Evolutionary conservation across 768 basidiomycete genomes (phyloP).

Genomic region (Rhodotorula toruloides): DNA sequence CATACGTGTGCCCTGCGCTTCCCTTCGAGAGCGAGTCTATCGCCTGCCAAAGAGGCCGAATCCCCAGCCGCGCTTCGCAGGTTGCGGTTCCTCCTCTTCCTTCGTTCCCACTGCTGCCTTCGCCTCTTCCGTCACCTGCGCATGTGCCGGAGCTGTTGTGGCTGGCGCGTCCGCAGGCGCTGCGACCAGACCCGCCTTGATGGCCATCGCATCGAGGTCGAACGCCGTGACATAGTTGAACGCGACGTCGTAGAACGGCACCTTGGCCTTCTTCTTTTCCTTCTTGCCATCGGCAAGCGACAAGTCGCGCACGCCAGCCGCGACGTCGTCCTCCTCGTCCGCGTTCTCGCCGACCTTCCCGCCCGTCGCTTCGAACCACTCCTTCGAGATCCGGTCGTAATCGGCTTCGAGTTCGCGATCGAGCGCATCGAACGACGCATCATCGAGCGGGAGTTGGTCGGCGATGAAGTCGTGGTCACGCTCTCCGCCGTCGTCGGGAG

Average conservation of each 20-base stretch:
- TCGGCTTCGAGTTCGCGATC: conserved; percentile 54
- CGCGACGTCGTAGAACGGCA: conserved; percentile 92
- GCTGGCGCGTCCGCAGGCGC: not conserved
- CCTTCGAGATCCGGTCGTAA: conserved; percentile 58
- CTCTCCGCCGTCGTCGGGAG: not conserved
- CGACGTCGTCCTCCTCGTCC: conserved; percentile 4
- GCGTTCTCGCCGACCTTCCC: not conserved
- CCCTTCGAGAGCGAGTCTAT: not conserved
- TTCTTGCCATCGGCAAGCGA: conserved; percentile 50
- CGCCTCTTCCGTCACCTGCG: not conserved
- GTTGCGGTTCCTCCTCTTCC: conserved; percentile 5
- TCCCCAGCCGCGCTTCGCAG: conserved; percentile 23
- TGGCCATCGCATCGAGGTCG: conserved; percentile 35
- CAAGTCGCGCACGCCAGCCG: not conserved
- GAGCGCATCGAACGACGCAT: conserved; percentile 53
- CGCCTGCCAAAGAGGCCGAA: conserved; percentile 19
- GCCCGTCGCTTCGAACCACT: conserved; percentile 31
- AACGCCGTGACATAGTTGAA: conserved; percentile 77
- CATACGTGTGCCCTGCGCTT: not conserved
- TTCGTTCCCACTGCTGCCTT: not conserved
- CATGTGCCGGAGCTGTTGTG: not conserved
- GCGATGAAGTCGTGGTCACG: conserved; percentile 43
- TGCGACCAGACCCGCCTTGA: conserved; percentile 8
- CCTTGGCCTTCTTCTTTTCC: conserved; percentile 59
- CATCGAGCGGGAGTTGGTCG: conserved; percentile 53